These are phyloP conservation scores for Coniella lustricola DNA, from an alignment of 2,329 filamentous ascomycete genomes.

Conservation along the genomic window DNA sequence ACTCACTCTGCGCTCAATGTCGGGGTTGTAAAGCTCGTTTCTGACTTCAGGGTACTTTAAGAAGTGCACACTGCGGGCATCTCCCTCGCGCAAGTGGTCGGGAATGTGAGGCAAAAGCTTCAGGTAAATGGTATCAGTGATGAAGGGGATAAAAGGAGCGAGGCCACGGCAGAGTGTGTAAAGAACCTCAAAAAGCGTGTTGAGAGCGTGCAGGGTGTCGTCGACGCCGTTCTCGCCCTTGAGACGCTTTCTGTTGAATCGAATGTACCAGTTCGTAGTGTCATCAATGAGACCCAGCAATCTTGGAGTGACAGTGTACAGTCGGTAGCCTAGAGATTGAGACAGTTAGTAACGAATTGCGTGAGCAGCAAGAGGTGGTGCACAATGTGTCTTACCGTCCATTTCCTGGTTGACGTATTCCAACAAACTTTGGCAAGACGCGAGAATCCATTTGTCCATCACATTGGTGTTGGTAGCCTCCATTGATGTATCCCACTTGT, in stretches of 20 bases:
- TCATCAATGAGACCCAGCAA: slow-evolving; percentile 82
- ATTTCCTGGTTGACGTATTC: slow-evolving; percentile 93
- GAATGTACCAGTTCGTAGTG: slow-evolving; percentile 98
- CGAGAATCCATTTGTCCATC: slow-evolving; percentile 94
- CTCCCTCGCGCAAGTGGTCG: slow-evolving; percentile 56
- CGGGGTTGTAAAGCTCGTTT: slow-evolving; percentile 78
- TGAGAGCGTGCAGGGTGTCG: slow-evolving; percentile 84
- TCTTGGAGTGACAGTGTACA: slow-evolving; percentile 88
- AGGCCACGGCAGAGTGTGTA: slow-evolving; percentile 83
- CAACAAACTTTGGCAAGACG: slow-evolving; percentile 82
- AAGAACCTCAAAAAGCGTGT: slow-evolving; percentile 89
- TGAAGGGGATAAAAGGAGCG: slow-evolving; percentile 91
- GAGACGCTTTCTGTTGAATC: slow-evolving; percentile 83
- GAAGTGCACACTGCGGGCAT: slow-evolving; percentile 87
- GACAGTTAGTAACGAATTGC: slow-evolving; percentile 8
- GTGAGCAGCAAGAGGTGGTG: not conserved
- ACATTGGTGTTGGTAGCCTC: slow-evolving; percentile 78
- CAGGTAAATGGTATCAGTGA: slow-evolving; percentile 90
- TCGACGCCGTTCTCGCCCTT: slow-evolving; percentile 84
- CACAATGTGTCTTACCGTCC: slow-evolving; percentile 51
- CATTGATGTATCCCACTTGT: slow-evolving; percentile 67
- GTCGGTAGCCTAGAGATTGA: slow-evolving; percentile 50
- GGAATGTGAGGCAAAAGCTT: slow-evolving; percentile 78
- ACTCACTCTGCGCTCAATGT: slow-evolving; percentile 76
- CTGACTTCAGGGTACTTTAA: slow-evolving; percentile 82